phyloP scores from a whole-genome alignment of 495 filamentous ascomycete species.

The Neurospora sp. region DNA sequence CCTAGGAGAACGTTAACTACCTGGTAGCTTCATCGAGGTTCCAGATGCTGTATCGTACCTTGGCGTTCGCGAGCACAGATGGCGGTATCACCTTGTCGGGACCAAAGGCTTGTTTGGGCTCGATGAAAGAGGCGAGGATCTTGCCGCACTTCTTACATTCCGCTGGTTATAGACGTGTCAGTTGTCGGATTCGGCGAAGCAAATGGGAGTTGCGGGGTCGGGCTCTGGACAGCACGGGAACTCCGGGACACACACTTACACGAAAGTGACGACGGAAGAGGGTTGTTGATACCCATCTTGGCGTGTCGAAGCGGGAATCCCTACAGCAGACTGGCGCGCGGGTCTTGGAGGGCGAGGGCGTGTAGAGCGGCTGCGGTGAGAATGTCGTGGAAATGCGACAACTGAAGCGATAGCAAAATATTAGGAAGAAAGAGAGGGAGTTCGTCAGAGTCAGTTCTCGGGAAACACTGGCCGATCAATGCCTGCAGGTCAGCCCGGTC shows the following conservation, averaged over 20 bases:
- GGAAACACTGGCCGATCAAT: background rate
- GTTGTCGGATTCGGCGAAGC: background rate
- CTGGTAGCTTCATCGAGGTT: background rate
- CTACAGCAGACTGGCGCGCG: background rate
- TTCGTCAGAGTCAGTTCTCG: background rate
- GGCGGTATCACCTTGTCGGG: constrained; percentile 98
- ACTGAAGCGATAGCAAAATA: background rate
- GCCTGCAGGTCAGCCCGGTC: background rate
- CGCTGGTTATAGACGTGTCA: constrained; percentile 33
- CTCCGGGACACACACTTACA: constrained; percentile 33
- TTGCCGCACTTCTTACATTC: constrained; percentile 89
- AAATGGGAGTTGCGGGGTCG: background rate
- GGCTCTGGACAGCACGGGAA: constrained; percentile 7
- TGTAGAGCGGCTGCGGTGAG: background rate
- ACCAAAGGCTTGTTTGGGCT: constrained; percentile 87
- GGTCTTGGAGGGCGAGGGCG: background rate
- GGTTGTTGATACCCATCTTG: constrained; percentile 47
- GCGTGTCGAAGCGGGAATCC: background rate
- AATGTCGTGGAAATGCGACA: background rate
- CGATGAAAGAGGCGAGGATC: constrained; percentile 90
- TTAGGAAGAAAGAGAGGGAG: background rate
- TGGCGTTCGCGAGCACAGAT: constrained; percentile 77
- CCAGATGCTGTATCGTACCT: constrained; percentile 44
- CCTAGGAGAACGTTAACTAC: constrained; percentile 37
- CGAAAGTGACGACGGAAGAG: constrained; percentile 47